Conservation (phyloP, 805 yeast species). For the Aciculoconidium aculeatum region DNA sequence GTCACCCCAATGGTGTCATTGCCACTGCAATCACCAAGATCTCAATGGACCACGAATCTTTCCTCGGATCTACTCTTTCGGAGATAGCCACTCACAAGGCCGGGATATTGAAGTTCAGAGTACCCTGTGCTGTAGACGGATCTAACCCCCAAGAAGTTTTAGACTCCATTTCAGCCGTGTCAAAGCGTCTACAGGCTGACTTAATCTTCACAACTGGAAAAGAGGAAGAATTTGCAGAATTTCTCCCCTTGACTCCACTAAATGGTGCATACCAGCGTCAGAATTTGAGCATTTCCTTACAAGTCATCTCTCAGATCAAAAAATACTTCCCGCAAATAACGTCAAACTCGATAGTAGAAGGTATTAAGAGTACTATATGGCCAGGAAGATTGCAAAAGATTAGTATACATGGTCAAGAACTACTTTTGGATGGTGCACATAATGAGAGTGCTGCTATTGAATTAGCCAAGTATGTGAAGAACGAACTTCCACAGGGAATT, state of each 20-base stretch:
- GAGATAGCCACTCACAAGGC: constrained; percentile 78
- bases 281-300: constrained; percentile 65
- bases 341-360: constrained; percentile 34
- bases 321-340: constrained; percentile 22
- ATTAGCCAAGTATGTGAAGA: constrained; percentile 48
- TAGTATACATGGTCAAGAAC: constrained; percentile 13
- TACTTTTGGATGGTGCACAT: constrained; percentile 89
- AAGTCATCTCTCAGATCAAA: constrained; percentile 39
- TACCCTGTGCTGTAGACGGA: constrained; percentile 69
- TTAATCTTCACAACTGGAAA: too few relatives aligned
- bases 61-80: constrained; percentile 60
- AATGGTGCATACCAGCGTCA: constrained; percentile 67
- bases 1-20: constrained; percentile 34
- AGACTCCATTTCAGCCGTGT: constrained; percentile 33
- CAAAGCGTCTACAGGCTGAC: too few relatives aligned
- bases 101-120: constrained; percentile 65
- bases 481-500: constrained; percentile 21
- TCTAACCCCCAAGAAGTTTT: constrained; percentile 52
- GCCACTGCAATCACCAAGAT: constrained; percentile 78
- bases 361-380: constrained; percentile 61
- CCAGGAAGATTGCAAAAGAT: constrained; percentile 76
- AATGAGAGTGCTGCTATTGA: constrained; percentile 81
- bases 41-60: constrained; percentile 76
- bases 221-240: constrained; percentile 9
- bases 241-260: constrained; percentile 48